Evolutionary conservation across 1,284 basidiomycete genomes (phyloP).

Genomic region (Vanrija sp.): DNA sequence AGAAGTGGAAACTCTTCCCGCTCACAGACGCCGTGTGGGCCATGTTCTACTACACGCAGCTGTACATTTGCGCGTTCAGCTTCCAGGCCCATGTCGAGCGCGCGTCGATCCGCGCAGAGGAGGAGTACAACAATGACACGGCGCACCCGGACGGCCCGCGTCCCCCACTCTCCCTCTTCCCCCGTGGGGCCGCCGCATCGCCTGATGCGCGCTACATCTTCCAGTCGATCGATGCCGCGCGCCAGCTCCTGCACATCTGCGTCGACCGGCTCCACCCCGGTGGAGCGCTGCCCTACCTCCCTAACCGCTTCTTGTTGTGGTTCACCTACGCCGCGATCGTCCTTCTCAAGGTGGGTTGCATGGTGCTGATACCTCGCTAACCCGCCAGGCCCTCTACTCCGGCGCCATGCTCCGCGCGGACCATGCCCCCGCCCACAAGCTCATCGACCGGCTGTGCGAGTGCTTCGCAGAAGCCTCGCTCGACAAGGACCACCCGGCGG

Average conservation of each 20-base stretch:
- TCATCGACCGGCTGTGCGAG: constrained; percentile 41
- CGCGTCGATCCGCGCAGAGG: constrained; percentile 41
- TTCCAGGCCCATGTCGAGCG: constrained; percentile 50
- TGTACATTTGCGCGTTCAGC: constrained; percentile 48
- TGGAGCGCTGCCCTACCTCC: constrained; percentile 45
- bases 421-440: constrained; percentile 30
- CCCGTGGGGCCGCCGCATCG: constrained; percentile 41
- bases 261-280: constrained; percentile 44
- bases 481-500: constrained; percentile 43
- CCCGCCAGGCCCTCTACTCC: constrained; percentile 38
- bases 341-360: constrained; percentile 28
- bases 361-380: constrained; percentile 11
- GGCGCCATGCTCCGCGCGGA: constrained; percentile 48
- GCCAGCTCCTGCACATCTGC: constrained; percentile 44
- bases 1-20: constrained; percentile 42
- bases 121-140: constrained; percentile 24
- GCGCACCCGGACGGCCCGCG: constrained; percentile 12
- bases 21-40: constrained; percentile 41
- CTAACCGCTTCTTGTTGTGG: constrained; percentile 46
- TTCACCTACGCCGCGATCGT: constrained; percentile 47
- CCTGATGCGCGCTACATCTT: constrained; percentile 48
- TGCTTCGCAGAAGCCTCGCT: constrained; percentile 34
- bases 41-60: constrained; percentile 43
- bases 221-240: constrained; percentile 44
- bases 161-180: constrained; percentile 39